Conservation (phyloP, 768 basidiomycete species). For the Plicaturopsis crispa region DNA sequence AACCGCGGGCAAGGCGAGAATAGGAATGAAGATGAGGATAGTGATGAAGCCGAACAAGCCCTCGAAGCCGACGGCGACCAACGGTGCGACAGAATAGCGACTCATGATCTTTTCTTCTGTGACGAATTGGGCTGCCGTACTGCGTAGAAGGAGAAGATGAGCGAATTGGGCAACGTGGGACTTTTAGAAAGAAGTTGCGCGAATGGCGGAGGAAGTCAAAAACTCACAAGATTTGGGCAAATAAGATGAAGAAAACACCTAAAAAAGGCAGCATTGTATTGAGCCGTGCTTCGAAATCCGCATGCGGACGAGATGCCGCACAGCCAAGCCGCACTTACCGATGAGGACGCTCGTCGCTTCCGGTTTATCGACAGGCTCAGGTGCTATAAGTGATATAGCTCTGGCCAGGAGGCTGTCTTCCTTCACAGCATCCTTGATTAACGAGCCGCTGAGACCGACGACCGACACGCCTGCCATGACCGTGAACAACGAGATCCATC, state of each 20-base stretch:
- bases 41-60: constrained; percentile 86
- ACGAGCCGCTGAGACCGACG: constrained; percentile 85
- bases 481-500: constrained; percentile 85
- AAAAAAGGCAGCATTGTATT: no score
- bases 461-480: constrained; percentile 82
- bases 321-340: constrained; percentile 42
- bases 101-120: constrained; percentile 96
- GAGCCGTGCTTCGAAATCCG: constrained; percentile 9
- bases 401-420: constrained; percentile 17
- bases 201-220: constrained; percentile 8
- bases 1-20: constrained; percentile 67
- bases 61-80: constrained; percentile 92
- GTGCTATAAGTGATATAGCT: constrained; percentile 23
- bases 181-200: constrained; percentile 10
- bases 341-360: constrained; percentile 68
- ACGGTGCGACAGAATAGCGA: constrained; percentile 77
- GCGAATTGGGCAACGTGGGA: background rate
- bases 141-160: constrained; percentile 21
- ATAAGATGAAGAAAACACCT: constrained; percentile 89
- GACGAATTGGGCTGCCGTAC: constrained; percentile 89
- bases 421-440: constrained; percentile 69
- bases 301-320: constrained; percentile 9
- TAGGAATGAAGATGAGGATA: constrained; percentile 71
- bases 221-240: constrained; percentile 90
- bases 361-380: constrained; percentile 44